Base-by-base conservation (phyloP, 2,329 filamentous ascomycete species). In the Aureobasidium leucospermi region DNA sequence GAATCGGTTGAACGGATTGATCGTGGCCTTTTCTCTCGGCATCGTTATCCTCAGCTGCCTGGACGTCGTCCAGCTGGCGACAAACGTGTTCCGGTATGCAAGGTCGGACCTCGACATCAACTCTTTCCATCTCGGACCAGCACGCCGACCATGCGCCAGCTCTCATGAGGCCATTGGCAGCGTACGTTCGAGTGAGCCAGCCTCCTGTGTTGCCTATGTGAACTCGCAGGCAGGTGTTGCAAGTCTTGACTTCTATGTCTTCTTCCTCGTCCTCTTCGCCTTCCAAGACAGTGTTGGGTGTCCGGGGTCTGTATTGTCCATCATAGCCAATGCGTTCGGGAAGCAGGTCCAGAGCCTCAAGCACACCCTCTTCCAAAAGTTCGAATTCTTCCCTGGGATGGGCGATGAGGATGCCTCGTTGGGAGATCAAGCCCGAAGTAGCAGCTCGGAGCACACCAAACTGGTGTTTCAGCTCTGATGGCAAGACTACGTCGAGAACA, bases 101-200 rank as follows among this genome's bases (percentile, higher is more conserved):
- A 3, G 94, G 88, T 67, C 89, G 84, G 56, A 99, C 84, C 73
- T 97, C 93, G 1, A 96, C 89, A 69, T 99, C 94, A 0, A 97
- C 90, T n/a, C 93, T 84, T 75, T 99, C 94, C 94, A 99, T 99
- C 73, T 97, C 93, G 66, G 85, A 88, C 93, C 93, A 99, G 61
- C 90, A 93, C 2, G 92, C 92, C 4, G 84, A 84, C 94, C 94
- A 99, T 0, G 94, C 93, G 0, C 90, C 90, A 5, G 90, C 86
- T 61, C 86, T 84, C 90, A 99, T 96, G 49, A 97, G 77, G 0
- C 94, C 94, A 72, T 97, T 99, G 56, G 91, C 93, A 0, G 94
- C 94, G 68, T 93, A 99, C 1, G 97, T 86, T 69, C 91, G 94
- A 71, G 97, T 81, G 32, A 85, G 82, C 78, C 90, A 94, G 28